Base-by-base conservation (phyloP, 164 flowering plant genomes). In the Taxillus chinensis region DNA sequence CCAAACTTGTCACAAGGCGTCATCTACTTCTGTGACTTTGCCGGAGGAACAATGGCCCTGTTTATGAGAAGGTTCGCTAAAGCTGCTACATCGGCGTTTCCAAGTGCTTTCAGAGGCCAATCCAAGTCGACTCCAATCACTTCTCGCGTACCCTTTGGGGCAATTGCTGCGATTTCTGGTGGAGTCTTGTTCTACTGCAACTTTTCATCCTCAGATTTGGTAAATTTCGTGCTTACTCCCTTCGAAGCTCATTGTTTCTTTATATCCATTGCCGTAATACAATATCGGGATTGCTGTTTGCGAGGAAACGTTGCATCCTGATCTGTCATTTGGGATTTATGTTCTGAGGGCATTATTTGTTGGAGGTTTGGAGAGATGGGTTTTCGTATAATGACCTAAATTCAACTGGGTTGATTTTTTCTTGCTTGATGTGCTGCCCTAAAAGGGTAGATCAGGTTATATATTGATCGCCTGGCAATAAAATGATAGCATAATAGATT, bases 121-220 rank as follows among this genome's bases (percentile, higher is more conserved):
- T 5, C 72, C 57, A 79, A 74, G 61, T 74, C 78, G 37, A 54
- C 38, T 66, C 66, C 17, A 48, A 16, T 56, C 59, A 55, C 59
- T 7, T 74, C 70, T 45, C 78, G 80, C 15, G 1, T 80, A 37
- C 80, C 85, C 0, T 45, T 74, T 9, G 87, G 86, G 38, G 85
- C 86, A 10, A 61, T 85, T 61, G 93, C 89, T 5, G 91, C 89
- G 3, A 64, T 84, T 62, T 80, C 91, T 60, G 96, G 85, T 70
- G 91, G 91, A 66, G 63, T 84, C 61, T 79, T 92, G 15, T 83
- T 65, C 56, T 77, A 64, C 57, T 85, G 69, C 70, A 74, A 67
- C 66, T 70, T 62, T 53, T 74, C 86, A 59, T 77, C 83, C 0
- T 70, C 86, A 0, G 69, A 71, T 64, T 58, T 80, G 92, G 96